Conservation (phyloP, 2,329 filamentous ascomycete genomes). For the Talaromyces marneffei region DNA sequence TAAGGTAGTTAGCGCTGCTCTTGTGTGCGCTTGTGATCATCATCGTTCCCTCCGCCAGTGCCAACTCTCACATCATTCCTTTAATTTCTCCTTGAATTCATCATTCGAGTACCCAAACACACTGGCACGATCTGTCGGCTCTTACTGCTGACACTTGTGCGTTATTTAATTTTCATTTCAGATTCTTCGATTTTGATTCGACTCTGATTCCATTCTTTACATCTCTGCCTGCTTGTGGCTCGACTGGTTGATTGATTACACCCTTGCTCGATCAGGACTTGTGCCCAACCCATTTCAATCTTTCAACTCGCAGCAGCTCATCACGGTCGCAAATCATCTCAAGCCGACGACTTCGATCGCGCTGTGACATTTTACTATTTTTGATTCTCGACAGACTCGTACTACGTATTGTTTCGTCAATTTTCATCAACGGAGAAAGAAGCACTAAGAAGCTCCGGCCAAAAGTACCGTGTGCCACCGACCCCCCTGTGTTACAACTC, state of each 20-base stretch:
- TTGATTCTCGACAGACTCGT: neutral
- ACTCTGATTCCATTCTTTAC: neutral
- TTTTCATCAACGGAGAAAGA: neutral
- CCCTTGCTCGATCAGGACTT: neutral
- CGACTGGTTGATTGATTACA: neutral
- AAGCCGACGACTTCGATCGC: neutral
- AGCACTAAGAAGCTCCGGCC: neutral
- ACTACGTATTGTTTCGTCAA: neutral
- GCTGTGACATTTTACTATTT: neutral
- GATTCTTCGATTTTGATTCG: neutral
- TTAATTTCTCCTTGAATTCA: neutral
- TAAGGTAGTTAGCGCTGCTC: neutral
- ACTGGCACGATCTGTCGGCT: neutral
- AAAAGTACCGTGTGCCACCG: constrained; percentile 3
- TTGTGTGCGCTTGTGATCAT: constrained; percentile 1
- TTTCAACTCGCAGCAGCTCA: neutral
- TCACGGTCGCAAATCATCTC: neutral
- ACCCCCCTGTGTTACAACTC: neutral
- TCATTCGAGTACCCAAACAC: neutral
- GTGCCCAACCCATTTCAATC: constrained; percentile 1
- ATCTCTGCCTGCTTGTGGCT: neutral
- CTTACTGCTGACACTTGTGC: neutral
- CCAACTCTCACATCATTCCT: neutral
- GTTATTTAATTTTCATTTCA: neutral
- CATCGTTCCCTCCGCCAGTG: neutral